Base-by-base conservation (phyloP, 2,329 filamentous ascomycete species). In the Biscogniauxia marginata region DNA sequence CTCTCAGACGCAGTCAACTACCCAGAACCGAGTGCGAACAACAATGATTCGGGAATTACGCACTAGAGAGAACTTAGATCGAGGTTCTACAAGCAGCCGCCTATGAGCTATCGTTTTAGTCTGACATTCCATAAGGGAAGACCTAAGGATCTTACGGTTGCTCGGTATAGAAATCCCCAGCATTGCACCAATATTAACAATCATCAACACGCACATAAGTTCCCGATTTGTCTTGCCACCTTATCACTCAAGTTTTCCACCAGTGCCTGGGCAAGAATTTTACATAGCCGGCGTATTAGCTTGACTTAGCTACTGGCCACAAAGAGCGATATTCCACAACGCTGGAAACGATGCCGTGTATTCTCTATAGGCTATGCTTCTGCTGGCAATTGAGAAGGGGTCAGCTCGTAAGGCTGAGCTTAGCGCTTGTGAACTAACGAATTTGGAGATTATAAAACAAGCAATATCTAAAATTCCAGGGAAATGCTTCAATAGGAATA, bases 341-440 rank as follows among this genome's bases (percentile, higher is more conserved):
- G 54, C 54, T 18, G 54, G 54, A 9, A 56, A 56, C 20, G 49
- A 56, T 45, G 49, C 54, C 43, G 34, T 52, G 11, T 52, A 45
- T 46, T 52, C 49, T 44, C 45, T 56, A 34, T 46, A 24, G 16
- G 50, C 49, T 30, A 21, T 52, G 30, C 54, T 56, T 25, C 25
- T 56, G 30, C 54, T 52, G 13, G 49, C 54, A 24, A 30, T 52
- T 2, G 24, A 39, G 13, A 49, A 49, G 43, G 22, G 49, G 5
- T 13, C 45, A 44, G 46, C 21, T 13, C 54, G 54, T 8, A 56
- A 49, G 46, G 45, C 49, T 52, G 54, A 56, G 46, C 49, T 56
- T 3, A 22, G 49, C 54, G 49, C 25, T 21, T 19, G 30, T 18
- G 54, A 52, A 46, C 46, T 46, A 46, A 30, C 34, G 11, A 49